Evolutionary conservation across 257 asterid genomes (phyloP).

Genomic region (Nicotiana attenuata): DNA sequence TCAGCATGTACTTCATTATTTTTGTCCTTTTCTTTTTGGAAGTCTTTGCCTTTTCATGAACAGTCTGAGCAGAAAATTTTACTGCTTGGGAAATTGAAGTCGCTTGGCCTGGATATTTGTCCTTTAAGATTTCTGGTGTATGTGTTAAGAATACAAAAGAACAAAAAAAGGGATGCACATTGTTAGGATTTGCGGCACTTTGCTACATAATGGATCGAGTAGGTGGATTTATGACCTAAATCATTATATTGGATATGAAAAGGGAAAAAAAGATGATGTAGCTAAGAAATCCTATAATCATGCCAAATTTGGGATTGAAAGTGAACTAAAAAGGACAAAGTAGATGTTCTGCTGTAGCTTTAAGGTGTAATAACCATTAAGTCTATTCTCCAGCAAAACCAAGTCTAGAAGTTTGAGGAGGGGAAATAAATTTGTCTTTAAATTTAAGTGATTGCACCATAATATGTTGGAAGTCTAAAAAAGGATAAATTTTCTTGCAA

Average conservation of each 20-base stretch:
- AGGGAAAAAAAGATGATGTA: background rate
- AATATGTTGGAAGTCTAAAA: background rate
- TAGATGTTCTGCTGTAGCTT: background rate
- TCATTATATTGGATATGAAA: background rate
- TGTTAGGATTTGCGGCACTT: background rate
- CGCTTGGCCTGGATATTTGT: background rate
- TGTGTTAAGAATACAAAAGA: background rate
- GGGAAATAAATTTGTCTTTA: background rate
- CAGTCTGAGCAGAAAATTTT: background rate
- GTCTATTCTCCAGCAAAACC: background rate
- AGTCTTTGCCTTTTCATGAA: background rate
- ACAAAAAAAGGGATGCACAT: background rate
- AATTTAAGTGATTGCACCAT: background rate
- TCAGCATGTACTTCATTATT: background rate
- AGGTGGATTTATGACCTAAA: background rate
- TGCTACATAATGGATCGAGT: background rate
- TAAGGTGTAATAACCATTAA: background rate
- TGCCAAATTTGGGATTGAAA: background rate
- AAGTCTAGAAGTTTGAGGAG: background rate
- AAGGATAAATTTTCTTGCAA: background rate
- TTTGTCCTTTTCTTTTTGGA: background rate
- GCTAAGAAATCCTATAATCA: background rate
- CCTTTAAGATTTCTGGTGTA: background rate
- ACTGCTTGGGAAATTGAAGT: background rate
- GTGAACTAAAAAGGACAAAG: background rate